Evolutionary conservation across 202 grass and related monocot species (phyloP), one percentile per base, ranked within the genome.

Genomic region (Hordeum pubiflorum): DNA sequence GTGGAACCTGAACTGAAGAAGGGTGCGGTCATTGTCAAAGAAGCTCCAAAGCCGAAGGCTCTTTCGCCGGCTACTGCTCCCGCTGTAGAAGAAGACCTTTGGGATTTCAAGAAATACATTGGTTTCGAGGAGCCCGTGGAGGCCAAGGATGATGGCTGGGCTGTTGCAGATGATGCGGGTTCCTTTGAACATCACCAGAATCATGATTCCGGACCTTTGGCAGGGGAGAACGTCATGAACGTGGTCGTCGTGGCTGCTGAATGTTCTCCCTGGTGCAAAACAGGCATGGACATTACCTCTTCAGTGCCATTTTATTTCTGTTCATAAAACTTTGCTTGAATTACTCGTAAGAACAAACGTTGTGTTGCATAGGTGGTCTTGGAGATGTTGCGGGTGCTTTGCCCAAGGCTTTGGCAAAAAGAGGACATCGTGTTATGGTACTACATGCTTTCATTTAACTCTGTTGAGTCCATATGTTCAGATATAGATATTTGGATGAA

Each of bases 391-490:
- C 75, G 0, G 95, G 92, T 79, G 87, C 92, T 84, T 83, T 98
- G 59, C 96, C 96, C 11, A 98, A 98, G 80, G 96, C 96, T 86
- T 90, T 94, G 82, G 88, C 92, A 0, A 92, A 88, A 80, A 94
- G 95, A 89, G 95, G 95, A 43, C 95, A 97, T 89, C 95, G 90
- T 82, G 95, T 97, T 41, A 97, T 97, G 95, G 95, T 97, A 82
- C 14, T 33, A n/a, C 23, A 22, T 1, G 0, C 15, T 71, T 24
- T 39, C 5, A 67, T 31, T 86, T 48, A 17, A 22, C 12, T 74
- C 33, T 68, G 29, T 13, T 68, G 9, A 67, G 72, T 21, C 6
- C 21, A 40, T 60, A 15, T 54, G 15, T 70, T 84, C 3, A 54
- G 23, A 56, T 70, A 37, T 29, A 29, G 27, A 29, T 29, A 29